A percentile compares a stretch with the other conserved stretches of the same genome.
Conservation (phyloP, 495 filamentous ascomycete genomes). For the Podospora pseudocomata region DNA sequence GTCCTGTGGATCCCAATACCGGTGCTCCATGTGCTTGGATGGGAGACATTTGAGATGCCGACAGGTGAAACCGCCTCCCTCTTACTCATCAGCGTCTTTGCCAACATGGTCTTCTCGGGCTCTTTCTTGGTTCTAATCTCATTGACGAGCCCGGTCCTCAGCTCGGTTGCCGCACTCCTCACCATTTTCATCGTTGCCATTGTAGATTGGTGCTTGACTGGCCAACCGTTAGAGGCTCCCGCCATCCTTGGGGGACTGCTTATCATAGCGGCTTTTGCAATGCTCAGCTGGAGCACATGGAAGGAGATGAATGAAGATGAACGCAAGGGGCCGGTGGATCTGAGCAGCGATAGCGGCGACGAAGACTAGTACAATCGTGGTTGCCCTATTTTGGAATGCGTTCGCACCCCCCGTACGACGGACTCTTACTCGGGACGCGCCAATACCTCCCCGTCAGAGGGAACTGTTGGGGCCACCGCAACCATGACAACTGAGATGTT, state of each 20-base stretch:
- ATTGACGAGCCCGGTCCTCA: conserved; percentile 86
- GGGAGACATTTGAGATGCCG: conserved; percentile 80
- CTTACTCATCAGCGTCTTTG: conserved; percentile 70
- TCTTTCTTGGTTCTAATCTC: conserved; percentile 89
- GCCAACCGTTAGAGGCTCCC: conserved; percentile 65
- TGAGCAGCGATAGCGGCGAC: conserved; percentile 15
- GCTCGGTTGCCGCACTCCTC: conserved; percentile 83
- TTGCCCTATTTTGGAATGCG: not conserved
- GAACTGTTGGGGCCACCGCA: not conserved
- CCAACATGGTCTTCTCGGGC: conserved; percentile 90
- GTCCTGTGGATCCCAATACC: conserved; percentile 93
- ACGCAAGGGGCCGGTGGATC: conserved; percentile 45
- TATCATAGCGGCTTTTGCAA: conserved; percentile 79
- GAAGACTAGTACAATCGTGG: conserved; percentile 1
- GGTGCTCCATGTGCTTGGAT: conserved; percentile 69
- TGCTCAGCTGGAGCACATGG: conserved; percentile 89
- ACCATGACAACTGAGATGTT: not conserved
- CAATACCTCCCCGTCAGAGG: too few species aligned
- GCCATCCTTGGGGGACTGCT: conserved; percentile 78
- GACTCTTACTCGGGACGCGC: too few species aligned
- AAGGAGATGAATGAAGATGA: conserved; percentile 85
- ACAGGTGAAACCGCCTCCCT: conserved; percentile 71
- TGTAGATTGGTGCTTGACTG: conserved; percentile 80
- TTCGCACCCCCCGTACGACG: too few species aligned
- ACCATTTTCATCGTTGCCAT: conserved; percentile 96